Conservation (phyloP, 306 rosid genomes). For the Acmispon strigosus region DNA sequence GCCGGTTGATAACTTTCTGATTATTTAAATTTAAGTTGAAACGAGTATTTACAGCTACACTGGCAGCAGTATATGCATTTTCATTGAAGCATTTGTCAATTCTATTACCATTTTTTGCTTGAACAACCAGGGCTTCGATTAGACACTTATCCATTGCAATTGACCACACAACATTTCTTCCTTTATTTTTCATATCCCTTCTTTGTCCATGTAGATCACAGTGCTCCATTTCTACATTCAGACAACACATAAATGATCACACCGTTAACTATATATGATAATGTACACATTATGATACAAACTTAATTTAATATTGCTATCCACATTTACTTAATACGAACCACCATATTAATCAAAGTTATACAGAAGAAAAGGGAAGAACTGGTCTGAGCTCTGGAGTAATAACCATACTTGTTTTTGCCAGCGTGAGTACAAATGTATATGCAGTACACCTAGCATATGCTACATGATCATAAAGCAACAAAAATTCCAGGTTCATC, state of each 20-base stretch:
- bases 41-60: conserved; percentile 59
- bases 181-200: conserved; percentile 63
- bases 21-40: conserved; percentile 70
- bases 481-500: neutral
- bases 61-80: conserved; percentile 78
- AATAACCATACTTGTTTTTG: too few relatives aligned
- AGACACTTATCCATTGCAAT: conserved; percentile 77
- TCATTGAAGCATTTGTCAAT: conserved; percentile 78
- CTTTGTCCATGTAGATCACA: conserved; percentile 55
- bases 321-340: too few relatives aligned
- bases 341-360: too few relatives aligned
- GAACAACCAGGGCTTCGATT: conserved; percentile 64
- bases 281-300: too few relatives aligned
- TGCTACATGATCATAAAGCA: too few relatives aligned
- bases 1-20: conserved; percentile 75
- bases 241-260: neutral
- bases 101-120: conserved; percentile 70
- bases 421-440: too few relatives aligned
- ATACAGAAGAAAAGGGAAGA: too few relatives aligned
- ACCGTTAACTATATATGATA: too few relatives aligned
- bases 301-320: too few relatives aligned
- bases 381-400: too few relatives aligned
- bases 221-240: conserved; percentile 51
- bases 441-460: too few relatives aligned
- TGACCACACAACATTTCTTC: conserved; percentile 89